A percentile compares a stretch with the other conserved stretches of the same genome.
These are phyloP conservation scores for Incumbomyces delicatus DNA, from an alignment of 2,329 filamentous ascomycete genomes.

Conservation along the genomic window DNA sequence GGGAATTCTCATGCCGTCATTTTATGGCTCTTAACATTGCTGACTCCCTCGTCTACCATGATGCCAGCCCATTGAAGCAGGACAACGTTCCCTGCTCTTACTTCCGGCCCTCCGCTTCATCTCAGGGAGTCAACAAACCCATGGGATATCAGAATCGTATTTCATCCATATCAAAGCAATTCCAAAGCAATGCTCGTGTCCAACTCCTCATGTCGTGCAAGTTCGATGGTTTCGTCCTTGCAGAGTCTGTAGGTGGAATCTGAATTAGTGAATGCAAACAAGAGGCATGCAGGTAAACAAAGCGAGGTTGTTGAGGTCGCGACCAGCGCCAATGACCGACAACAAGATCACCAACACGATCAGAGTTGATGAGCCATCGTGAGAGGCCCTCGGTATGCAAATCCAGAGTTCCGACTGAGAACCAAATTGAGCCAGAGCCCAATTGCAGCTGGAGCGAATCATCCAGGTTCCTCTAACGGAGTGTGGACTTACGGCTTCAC, in stretches of 20 bases:
- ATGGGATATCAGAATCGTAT: not conserved
- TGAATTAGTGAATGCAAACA: no score
- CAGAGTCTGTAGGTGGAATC: not conserved
- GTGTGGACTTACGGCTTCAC: conserved; percentile 4
- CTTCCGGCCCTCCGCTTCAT: not conserved
- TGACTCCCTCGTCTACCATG: not conserved
- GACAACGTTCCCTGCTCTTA: not conserved
- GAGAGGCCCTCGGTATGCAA: not conserved
- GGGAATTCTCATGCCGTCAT: not conserved
- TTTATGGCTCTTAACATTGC: not conserved
- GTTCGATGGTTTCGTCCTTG: conserved; percentile 2
- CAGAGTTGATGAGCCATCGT: not conserved
- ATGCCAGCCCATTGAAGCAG: not conserved
- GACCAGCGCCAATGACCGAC: not conserved
- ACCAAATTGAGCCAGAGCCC: not conserved
- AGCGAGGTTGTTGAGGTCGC: not conserved
- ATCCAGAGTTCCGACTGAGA: not conserved
- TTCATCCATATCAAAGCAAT: not conserved
- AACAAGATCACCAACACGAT: not conserved
- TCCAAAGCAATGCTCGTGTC: conserved; percentile 35
- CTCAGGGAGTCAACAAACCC: not conserved
- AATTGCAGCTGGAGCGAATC: not conserved
- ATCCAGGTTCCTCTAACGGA: not conserved
- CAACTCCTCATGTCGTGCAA: conserved; percentile 52
- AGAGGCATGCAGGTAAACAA: not conserved